Conservation (phyloP, 1,139 yeast genomes). For the Taphrina communis region DNA sequence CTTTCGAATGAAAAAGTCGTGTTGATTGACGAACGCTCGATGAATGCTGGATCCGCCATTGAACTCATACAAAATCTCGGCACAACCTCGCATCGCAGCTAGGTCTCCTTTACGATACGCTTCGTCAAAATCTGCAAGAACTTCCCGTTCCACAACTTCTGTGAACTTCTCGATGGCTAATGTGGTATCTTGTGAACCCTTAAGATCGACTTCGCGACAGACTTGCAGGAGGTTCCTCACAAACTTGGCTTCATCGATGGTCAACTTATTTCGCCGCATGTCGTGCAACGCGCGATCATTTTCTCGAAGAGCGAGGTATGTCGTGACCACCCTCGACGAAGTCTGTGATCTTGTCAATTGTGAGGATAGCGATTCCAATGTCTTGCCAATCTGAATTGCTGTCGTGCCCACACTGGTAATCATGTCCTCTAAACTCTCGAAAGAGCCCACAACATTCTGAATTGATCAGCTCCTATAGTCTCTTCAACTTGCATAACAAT, state of each 20-base stretch:
- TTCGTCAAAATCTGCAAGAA: constrained; percentile 53
- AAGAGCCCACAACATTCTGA: constrained; percentile 37
- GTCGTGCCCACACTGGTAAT: constrained; percentile 38
- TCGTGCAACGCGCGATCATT: constrained; percentile 49
- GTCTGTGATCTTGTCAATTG: constrained; percentile 69
- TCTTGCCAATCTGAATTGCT: constrained; percentile 55
- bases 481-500: not conserved
- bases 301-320: constrained; percentile 25
- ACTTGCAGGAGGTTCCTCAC: constrained; percentile 64
- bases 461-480: not conserved
- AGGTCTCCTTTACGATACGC: constrained; percentile 63
- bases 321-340: constrained; percentile 41
- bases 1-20: constrained; percentile 68
- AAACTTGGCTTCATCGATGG: constrained; percentile 34
- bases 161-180: constrained; percentile 69
- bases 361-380: constrained; percentile 73
- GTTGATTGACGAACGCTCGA: constrained; percentile 81
- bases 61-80: constrained; percentile 76
- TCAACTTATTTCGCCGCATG: constrained; percentile 51
- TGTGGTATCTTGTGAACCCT: constrained; percentile 43
- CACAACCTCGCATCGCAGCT: constrained; percentile 73
- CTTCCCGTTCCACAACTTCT: constrained; percentile 72
- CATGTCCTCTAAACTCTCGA: constrained; percentile 40
- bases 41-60: constrained; percentile 87
- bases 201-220: constrained; percentile 59